A percentile compares a stretch with the other conserved stretches of the same genome.
Conservation (phyloP, 2,329 filamentous ascomycete genomes). For the Huntiella decipiens region DNA sequence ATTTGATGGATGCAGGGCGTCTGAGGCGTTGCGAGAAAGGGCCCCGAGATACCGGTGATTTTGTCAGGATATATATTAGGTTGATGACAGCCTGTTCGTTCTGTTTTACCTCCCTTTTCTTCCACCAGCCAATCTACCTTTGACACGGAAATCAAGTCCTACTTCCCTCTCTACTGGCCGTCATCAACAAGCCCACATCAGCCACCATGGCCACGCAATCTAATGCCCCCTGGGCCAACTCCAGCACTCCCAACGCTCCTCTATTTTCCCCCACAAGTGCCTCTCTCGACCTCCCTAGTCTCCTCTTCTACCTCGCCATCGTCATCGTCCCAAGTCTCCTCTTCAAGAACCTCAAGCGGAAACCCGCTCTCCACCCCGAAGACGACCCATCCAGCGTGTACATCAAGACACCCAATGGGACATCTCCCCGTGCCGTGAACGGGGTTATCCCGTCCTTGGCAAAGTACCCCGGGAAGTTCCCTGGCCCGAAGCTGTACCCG, state of each 20-base stretch:
- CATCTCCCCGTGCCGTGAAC: constrained; percentile 14
- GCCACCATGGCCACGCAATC: constrained; percentile 9
- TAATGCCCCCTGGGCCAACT: constrained; percentile 8
- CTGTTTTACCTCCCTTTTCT: not conserved
- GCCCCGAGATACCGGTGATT: too few relatives aligned
- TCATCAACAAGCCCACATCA: not conserved
- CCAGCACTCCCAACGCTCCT: not conserved
- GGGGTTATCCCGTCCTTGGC: not conserved
- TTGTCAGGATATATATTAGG: too few relatives aligned
- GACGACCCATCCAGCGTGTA: not conserved
- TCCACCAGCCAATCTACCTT: not conserved
- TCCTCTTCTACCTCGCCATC: constrained; percentile 27
- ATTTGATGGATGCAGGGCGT: too few relatives aligned
- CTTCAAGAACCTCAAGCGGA: constrained; percentile 22
- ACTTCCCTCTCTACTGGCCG: not conserved
- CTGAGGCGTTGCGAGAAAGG: too few relatives aligned
- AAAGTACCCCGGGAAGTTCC: constrained; percentile 19
- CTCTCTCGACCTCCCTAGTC: constrained; percentile 23
- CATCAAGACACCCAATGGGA: not conserved
- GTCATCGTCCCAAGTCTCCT: constrained; percentile 22
- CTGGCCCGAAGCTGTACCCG: constrained; percentile 28
- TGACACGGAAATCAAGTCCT: not conserved
- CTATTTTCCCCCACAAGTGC: constrained; percentile 7
- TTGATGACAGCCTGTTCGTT: too few relatives aligned
- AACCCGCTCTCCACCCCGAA: not conserved